Percentiles rank a stretch among this genome's conserved stretches.
Conservation (phyloP, 2,329 filamentous ascomycete species). For the Fusarium sacchari region DNA sequence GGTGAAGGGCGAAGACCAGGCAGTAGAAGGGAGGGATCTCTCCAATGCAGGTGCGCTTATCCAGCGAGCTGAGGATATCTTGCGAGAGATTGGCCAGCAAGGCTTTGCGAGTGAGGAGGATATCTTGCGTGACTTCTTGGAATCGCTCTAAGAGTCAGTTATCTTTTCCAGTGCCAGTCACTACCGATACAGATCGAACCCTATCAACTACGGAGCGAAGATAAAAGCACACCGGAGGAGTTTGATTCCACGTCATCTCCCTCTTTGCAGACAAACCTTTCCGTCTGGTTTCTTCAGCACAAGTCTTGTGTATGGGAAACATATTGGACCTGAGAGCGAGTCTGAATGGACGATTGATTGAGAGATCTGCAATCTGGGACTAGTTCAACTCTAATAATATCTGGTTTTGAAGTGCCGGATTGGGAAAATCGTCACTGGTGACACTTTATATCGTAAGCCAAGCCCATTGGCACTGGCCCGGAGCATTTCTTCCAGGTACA, state of each 20-base stretch:
- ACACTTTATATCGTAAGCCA: background rate
- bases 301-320: background rate
- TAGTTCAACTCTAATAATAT: background rate
- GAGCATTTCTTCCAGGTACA: background rate
- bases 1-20: background rate
- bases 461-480: background rate
- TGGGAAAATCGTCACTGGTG: background rate
- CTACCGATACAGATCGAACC: background rate
- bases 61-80: background rate
- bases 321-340: background rate
- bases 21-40: background rate
- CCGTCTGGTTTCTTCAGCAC: background rate
- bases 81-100: background rate
- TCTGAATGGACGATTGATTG: background rate
- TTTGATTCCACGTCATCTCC: background rate
- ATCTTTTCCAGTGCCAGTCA: too few relatives aligned
- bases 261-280: accelerated
- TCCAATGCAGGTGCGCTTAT: background rate
- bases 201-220: accelerated
- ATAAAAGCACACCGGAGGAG: background rate
- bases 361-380: background rate
- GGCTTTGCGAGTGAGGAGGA: background rate
- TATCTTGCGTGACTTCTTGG: background rate
- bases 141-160: background rate
- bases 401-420: background rate